Conservation (phyloP, 495 filamentous ascomycete genomes). For the Parachaetomium inaequale region DNA sequence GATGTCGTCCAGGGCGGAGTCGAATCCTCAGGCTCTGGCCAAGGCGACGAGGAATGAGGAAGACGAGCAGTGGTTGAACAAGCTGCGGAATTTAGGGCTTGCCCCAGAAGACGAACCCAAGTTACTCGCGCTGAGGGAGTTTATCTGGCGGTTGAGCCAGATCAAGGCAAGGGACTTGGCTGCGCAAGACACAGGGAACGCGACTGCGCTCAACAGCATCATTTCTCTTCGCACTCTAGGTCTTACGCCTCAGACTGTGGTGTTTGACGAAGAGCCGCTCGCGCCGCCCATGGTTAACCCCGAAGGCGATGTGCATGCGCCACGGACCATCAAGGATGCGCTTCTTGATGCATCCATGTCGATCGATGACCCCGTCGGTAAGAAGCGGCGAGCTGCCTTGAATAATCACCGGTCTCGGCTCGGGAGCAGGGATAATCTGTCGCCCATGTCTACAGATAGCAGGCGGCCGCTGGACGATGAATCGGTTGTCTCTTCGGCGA, state of each 20-base stretch:
- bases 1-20: slow-evolving; percentile 32
- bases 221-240: slow-evolving; percentile 65
- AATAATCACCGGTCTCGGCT: slow-evolving; percentile 50
- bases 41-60: slow-evolving; percentile 77
- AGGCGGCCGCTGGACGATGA: slow-evolving; percentile 30
- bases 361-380: slow-evolving; percentile 64
- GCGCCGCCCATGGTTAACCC: slow-evolving; percentile 24
- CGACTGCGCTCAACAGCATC: slow-evolving; percentile 56
- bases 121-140: slow-evolving; percentile 78
- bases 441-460: slow-evolving; percentile 36
- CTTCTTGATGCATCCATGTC: slow-evolving; percentile 88
- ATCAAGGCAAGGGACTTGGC: slow-evolving; percentile 58
- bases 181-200: slow-evolving; percentile 28
- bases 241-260: slow-evolving; percentile 79
- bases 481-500: slow-evolving; percentile 26
- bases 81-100: slow-evolving; percentile 82
- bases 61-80: slow-evolving; percentile 89
- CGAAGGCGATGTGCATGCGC: slow-evolving; percentile 40
- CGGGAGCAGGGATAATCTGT: slow-evolving; percentile 38
- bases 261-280: slow-evolving; percentile 71
- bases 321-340: slow-evolving; percentile 83
- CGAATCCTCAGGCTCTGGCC: slow-evolving; percentile 34
- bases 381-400: slow-evolving; percentile 53
- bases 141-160: slow-evolving; percentile 80
- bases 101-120: slow-evolving; percentile 83